phyloP scores from a whole-genome alignment of 169 alveolate species.

The Miamiensis avidus region DNA sequence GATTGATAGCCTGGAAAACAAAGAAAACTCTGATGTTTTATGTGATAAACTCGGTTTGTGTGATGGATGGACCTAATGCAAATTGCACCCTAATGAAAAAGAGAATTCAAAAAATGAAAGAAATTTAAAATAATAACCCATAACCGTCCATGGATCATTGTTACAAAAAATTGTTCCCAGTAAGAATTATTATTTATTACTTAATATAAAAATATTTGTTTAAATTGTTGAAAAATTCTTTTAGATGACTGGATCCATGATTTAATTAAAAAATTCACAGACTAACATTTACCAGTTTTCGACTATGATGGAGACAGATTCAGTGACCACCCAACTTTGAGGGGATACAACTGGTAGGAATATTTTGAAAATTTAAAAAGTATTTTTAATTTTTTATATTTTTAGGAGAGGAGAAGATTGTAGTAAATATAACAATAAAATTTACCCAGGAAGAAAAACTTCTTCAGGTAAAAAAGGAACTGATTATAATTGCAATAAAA shows the following conservation, averaged over 20 bases:
- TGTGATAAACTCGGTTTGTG: conserved; percentile 6
- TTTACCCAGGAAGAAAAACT: conserved; percentile 16
- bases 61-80: background rate
- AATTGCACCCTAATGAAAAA: background rate
- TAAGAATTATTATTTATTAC: background rate
- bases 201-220: background rate
- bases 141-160: background rate
- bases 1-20: conserved; percentile 12
- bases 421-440: conserved; percentile 1
- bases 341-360: conserved; percentile 22
- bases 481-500: conserved; percentile 31
- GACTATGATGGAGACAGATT: conserved; percentile 22
- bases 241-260: conserved; percentile 23
- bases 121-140: background rate
- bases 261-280: background rate
- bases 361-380: too few relatives aligned
- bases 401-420: conserved; percentile 22
- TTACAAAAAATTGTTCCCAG: background rate
- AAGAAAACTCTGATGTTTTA: conserved; percentile 20
- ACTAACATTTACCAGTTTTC: conserved; percentile 23
- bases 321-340: background rate
- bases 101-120: background rate
- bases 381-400: too few relatives aligned
- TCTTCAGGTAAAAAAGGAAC: background rate
- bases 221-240: too few relatives aligned